Conservation (phyloP, 2,329 filamentous ascomycete genomes). For the Claviceps africana region DNA sequence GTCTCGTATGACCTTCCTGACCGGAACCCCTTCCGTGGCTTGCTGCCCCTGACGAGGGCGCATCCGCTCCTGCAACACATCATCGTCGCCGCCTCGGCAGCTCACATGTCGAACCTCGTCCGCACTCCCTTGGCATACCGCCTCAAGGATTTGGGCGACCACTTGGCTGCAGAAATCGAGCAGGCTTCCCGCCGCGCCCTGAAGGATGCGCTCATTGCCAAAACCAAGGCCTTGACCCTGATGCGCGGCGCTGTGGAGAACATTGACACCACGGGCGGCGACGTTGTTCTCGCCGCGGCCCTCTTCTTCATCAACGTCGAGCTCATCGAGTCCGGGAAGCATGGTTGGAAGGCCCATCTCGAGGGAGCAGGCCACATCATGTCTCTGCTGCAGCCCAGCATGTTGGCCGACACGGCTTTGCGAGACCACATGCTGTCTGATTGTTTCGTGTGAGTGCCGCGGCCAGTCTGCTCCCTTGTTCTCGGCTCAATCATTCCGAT, state of each 20-base stretch:
- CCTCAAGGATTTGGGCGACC: neutral
- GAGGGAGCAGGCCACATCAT: slow-evolving; percentile 32
- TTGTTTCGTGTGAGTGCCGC: slow-evolving; percentile 27
- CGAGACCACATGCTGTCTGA: slow-evolving; percentile 33
- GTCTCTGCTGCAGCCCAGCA: slow-evolving; percentile 22
- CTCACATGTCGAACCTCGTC: slow-evolving; percentile 31
- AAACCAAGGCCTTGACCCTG: slow-evolving; percentile 29
- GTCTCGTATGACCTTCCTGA: slow-evolving; percentile 30
- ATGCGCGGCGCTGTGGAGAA: slow-evolving; percentile 26
- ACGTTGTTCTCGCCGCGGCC: slow-evolving; percentile 30
- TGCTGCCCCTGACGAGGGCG: slow-evolving; percentile 27
- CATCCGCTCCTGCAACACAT: slow-evolving; percentile 32
- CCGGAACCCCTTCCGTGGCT: slow-evolving; percentile 31
- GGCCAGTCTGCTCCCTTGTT: too few relatives aligned
- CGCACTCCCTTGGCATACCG: slow-evolving; percentile 15
- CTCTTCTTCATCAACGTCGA: slow-evolving; percentile 37
- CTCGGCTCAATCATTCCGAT: too few relatives aligned
- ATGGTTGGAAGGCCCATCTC: slow-evolving; percentile 33
- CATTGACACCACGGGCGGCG: slow-evolving; percentile 22
- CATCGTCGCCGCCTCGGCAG: slow-evolving; percentile 33
- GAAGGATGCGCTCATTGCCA: slow-evolving; percentile 30
- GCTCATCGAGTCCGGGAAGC: slow-evolving; percentile 33
- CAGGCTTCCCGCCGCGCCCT: slow-evolving; percentile 17
- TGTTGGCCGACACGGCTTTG: slow-evolving; percentile 20
- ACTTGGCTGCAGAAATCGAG: slow-evolving; percentile 4